Base-by-base conservation (phyloP, 164 flowering plant genomes). In the Vitis rotundifolia region DNA sequence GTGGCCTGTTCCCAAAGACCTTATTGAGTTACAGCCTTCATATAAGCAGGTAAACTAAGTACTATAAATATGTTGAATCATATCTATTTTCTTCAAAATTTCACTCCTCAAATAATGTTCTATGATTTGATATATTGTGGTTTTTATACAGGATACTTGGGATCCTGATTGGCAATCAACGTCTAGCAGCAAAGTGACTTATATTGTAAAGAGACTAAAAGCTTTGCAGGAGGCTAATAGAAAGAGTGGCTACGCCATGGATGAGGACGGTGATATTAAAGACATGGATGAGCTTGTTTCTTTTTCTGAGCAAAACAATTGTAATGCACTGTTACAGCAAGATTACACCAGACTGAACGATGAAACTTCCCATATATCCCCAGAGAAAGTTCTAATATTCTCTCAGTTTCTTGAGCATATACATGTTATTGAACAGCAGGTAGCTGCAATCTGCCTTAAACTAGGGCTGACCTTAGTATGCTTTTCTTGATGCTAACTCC, bases 1-100 rank as follows among this genome's bases (percentile, higher is more conserved):
- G 79, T 93, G 98, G 98, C 97, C 98, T 75, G 98, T 95, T n/a
- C 99, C 99, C 13, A 85, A 93, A 76, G 98, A 95, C 85, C 93
- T 95, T 63, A 95, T 95, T 72, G 99, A 95, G 85, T 85, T 95
- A 57, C 99, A 95, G 70, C 98, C 98, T 67, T 93, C 99, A 52
- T 95, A 95, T 78, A 91, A 91, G 61, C 99, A 95, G 94, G 99
- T 64, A 74, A 48, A 78, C 47, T 47, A 64, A n/a, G 48, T 19
- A 68, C 28, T 51, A 52, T 29, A 47, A 3, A 56, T 68, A 16
- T 53, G 1, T 12, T 60, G 11, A 10, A 8, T 8, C 44, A 2
- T 31, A 6, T 19, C 19, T 10, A 31, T 10, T 67, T 63, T 53
- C 19, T 49, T 63, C 4, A 28, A 18, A 50, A 1, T 18, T 22